Evolutionary conservation across 805 yeast species (phyloP).

Genomic region (Brettanomyces naardenensis): DNA sequence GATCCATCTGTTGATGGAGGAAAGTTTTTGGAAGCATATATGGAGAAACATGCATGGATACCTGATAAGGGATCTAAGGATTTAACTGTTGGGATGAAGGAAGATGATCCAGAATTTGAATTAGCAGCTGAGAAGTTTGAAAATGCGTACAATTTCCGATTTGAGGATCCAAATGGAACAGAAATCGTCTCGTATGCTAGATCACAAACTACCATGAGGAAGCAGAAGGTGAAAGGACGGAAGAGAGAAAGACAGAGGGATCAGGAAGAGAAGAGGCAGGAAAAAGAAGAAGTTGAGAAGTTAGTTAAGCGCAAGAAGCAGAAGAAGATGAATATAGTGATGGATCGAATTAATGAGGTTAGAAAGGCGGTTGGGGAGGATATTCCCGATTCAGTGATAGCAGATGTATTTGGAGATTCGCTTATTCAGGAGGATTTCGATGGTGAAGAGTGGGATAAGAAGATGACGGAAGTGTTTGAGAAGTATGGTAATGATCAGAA

Average conservation of each 20-base stretch:
- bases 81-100: conserved; percentile 33
- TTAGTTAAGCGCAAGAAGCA: conserved; percentile 65
- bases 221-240: conserved; percentile 66
- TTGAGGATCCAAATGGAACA: conserved; percentile 84
- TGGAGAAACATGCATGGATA: conserved; percentile 82
- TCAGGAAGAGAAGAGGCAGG: conserved; percentile 43
- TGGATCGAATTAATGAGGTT: conserved; percentile 60
- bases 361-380: conserved; percentile 63
- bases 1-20: conserved; percentile 52
- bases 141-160: conserved; percentile 89
- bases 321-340: conserved; percentile 66
- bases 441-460: conserved; percentile 83
- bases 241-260: conserved; percentile 76
- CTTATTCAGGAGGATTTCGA: conserved; percentile 84
- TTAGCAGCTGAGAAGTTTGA: conserved; percentile 89
- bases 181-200: conserved; percentile 94
- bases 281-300: conserved; percentile 47
- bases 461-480: conserved; percentile 81
- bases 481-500: conserved; percentile 57
- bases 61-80: conserved; percentile 56
- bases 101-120: conserved; percentile 82
- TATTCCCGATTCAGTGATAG: conserved; percentile 49
- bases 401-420: conserved; percentile 63
- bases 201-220: conserved; percentile 83
- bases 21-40: conserved; percentile 64